Evolutionary conservation across 306 rosid genomes (phyloP).

Genomic region (Mimosa bimucronata): DNA sequence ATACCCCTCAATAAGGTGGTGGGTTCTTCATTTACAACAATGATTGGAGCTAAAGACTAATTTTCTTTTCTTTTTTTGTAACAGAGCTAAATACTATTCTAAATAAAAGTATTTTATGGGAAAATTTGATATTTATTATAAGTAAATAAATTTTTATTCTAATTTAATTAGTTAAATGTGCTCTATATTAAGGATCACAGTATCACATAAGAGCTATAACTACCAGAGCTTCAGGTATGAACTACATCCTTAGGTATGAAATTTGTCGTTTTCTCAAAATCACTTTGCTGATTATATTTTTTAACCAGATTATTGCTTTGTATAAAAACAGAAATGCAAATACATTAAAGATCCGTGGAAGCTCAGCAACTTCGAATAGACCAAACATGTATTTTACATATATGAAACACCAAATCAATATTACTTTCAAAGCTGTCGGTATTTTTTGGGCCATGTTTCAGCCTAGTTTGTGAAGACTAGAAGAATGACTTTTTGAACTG

Average conservation of each 20-base stretch:
- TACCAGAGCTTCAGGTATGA: neutral
- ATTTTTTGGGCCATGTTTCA: neutral
- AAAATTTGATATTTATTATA: too few relatives aligned
- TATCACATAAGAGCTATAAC: too few relatives aligned
- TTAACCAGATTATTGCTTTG: neutral
- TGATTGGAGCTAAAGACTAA: too few relatives aligned
- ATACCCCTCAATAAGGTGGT: too few relatives aligned
- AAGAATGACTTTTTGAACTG: conserved; percentile 22
- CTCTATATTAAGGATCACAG: too few relatives aligned
- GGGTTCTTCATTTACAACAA: too few relatives aligned
- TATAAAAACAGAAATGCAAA: neutral
- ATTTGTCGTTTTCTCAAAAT: too few relatives aligned
- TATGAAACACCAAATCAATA: neutral
- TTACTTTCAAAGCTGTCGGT: neutral
- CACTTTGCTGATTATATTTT: neutral
- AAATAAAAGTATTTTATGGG: too few relatives aligned
- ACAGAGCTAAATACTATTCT: too few relatives aligned
- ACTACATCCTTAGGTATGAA: neutral
- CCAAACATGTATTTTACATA: neutral
- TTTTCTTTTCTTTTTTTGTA: too few relatives aligned
- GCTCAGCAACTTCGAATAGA: neutral
- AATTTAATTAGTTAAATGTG: too few relatives aligned
- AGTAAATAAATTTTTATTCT: too few relatives aligned
- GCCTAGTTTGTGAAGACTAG: neutral
- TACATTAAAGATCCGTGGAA: neutral